Conservation (phyloP, 2,329 filamentous ascomycete species). For the Botrytis medusae region DNA sequence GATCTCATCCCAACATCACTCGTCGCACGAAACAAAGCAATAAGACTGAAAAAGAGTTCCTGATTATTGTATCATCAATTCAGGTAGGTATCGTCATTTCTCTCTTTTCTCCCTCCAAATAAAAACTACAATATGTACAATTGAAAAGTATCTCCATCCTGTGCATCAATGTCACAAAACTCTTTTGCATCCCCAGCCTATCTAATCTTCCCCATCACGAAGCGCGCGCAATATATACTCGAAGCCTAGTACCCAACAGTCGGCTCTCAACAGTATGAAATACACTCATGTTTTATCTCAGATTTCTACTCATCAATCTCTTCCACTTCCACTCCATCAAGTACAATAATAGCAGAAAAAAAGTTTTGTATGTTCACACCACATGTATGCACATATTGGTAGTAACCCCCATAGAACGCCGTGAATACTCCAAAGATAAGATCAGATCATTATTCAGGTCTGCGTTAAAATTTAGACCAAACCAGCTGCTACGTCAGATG, state of each 20-base stretch:
- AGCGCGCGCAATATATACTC: neutral
- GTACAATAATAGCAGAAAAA: slow-evolving; percentile 15
- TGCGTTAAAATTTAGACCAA: slow-evolving; percentile 22
- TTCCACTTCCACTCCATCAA: neutral
- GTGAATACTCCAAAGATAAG: slow-evolving; percentile 1
- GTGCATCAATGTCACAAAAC: neutral
- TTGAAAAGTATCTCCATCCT: neutral
- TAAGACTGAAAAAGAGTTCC: neutral
- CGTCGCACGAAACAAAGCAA: neutral
- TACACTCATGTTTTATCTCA: slow-evolving; percentile 7
- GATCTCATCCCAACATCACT: neutral
- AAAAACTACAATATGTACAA: slow-evolving; percentile 10
- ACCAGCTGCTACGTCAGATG: slow-evolving; percentile 27
- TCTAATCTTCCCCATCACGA: neutral
- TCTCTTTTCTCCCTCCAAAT: neutral
- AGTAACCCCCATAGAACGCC: slow-evolving; percentile 14
- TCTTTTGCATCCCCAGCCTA: neutral
- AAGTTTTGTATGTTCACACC: slow-evolving; percentile 11
- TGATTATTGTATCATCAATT: neutral
- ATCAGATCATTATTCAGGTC: slow-evolving; percentile 2
- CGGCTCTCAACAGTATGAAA: slow-evolving; percentile 2
- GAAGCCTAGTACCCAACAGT: slow-evolving; percentile 15
- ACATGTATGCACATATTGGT: slow-evolving; percentile 17
- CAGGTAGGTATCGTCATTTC: neutral
- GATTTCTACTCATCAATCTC: neutral